Percentiles rank a stretch among this genome's conserved stretches.
These are phyloP conservation scores for Globomyces sp. DNA, from an alignment of 371 early-diverging fungal genomes.

Conservation along the genomic window DNA sequence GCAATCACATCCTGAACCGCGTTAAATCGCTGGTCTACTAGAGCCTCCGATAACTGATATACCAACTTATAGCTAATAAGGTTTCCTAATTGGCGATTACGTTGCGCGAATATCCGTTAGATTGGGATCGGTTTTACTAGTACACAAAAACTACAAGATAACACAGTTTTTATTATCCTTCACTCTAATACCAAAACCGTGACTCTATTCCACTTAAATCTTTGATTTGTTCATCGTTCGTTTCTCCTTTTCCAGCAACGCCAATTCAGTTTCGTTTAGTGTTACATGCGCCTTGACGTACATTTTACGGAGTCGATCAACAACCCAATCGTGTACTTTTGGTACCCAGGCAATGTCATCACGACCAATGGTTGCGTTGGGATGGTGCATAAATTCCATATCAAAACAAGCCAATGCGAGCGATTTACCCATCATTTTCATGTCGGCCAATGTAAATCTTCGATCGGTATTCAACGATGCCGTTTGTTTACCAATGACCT, in stretches of 20 bases:
- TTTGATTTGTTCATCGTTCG: too few species aligned
- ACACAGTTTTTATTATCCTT: too few species aligned
- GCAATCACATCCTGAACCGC: too few species aligned
- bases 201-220: too few species aligned
- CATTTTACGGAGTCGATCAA: constrained; percentile 10
- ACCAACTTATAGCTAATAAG: too few species aligned
- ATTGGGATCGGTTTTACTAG: too few species aligned
- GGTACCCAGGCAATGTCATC: not conserved
- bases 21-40: too few species aligned
- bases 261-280: not conserved
- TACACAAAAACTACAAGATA: too few species aligned
- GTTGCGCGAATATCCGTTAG: too few species aligned
- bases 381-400: not conserved
- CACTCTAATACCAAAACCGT: too few species aligned
- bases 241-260: not conserved
- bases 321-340: constrained; percentile 16
- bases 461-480: not conserved
- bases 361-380: not conserved
- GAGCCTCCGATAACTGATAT: too few species aligned
- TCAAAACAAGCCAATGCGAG: constrained; percentile 11
- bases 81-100: too few species aligned
- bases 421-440: constrained; percentile 9
- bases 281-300: constrained; percentile 12
- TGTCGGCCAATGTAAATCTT: constrained; percentile 13
- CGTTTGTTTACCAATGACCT: not conserved